phyloP scores from a whole-genome alignment of 345 rosid species.

The Aegle marmelos region DNA sequence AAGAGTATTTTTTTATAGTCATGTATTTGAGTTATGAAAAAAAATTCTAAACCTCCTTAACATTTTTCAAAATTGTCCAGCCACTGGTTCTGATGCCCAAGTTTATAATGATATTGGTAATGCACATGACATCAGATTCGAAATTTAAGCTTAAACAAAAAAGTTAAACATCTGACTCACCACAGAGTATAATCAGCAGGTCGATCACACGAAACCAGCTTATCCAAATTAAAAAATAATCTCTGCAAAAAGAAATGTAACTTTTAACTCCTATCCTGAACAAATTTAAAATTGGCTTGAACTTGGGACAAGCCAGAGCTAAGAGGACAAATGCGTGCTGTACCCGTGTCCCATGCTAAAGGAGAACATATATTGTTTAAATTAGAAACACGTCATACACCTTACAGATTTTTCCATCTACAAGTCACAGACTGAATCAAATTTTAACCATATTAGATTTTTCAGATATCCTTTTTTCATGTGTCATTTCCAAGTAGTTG shows the following conservation, averaged over 20 bases:
- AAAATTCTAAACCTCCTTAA: slow-evolving; percentile 8
- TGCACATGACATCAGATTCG: background rate
- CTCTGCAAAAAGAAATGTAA: slow-evolving; percentile 42
- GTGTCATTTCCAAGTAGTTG: background rate
- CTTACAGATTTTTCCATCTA: background rate
- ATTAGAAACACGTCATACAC: background rate
- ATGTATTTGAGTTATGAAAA: slow-evolving; percentile 1
- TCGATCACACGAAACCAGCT: slow-evolving; percentile 62
- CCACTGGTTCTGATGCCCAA: background rate
- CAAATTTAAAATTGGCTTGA: background rate
- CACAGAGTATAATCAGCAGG: slow-evolving; percentile 71
- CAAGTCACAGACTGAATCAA: background rate
- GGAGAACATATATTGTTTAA: background rate
- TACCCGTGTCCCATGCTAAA: background rate
- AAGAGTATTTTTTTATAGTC: background rate
- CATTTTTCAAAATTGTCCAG: background rate
- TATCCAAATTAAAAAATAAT: slow-evolving; percentile 77
- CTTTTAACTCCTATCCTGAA: background rate
- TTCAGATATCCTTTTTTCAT: background rate
- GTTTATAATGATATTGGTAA: slow-evolving; percentile 2
- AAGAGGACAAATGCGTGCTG: background rate
- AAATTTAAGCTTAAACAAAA: slow-evolving; percentile 7
- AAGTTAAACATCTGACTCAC: slow-evolving; percentile 37
- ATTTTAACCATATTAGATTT: background rate
- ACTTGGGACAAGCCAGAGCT: slow-evolving; percentile 3